These are phyloP conservation scores for Trametes pubescens DNA, from an alignment of 1,284 basidiomycete genomes.

Conservation along the genomic window DNA sequence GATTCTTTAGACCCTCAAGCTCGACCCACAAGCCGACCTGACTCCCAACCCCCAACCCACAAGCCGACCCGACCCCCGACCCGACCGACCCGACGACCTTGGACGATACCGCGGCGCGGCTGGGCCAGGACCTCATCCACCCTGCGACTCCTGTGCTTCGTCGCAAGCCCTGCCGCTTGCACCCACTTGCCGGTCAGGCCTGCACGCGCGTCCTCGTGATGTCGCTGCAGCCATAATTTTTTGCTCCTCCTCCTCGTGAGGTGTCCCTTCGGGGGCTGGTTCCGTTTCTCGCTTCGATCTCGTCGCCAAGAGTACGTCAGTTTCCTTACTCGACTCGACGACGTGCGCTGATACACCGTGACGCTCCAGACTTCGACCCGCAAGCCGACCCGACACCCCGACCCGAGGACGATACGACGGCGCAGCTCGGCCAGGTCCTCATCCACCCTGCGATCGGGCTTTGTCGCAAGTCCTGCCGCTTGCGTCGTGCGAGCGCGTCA, in stretches of 20 bases:
- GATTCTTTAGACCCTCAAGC: background rate
- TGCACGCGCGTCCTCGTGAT: background rate
- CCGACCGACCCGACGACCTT: no score
- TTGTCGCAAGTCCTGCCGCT: background rate
- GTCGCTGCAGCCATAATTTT: constrained; percentile 1
- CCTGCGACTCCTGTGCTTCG: background rate
- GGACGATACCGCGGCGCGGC: background rate
- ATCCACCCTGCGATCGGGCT: background rate
- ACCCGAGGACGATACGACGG: background rate
- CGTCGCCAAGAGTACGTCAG: no score
- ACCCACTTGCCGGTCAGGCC: background rate
- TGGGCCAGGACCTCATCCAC: background rate
- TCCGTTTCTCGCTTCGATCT: background rate
- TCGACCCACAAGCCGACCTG: background rate
- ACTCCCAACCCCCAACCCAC: no score
- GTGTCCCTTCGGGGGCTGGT: constrained; percentile 1
- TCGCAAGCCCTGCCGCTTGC: background rate
- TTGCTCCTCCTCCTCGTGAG: background rate
- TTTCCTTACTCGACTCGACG: no score
- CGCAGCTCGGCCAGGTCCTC: background rate
- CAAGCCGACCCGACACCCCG: background rate
- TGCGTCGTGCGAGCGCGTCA: background rate
- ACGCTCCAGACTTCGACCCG: background rate
- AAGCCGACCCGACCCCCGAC: background rate
- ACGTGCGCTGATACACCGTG: no score